Evolutionary conservation across 2,329 filamentous ascomycete genomes (phyloP), one percentile per base, ranked within the genome.

Genomic region (Diplodia scrobiculata): DNA sequence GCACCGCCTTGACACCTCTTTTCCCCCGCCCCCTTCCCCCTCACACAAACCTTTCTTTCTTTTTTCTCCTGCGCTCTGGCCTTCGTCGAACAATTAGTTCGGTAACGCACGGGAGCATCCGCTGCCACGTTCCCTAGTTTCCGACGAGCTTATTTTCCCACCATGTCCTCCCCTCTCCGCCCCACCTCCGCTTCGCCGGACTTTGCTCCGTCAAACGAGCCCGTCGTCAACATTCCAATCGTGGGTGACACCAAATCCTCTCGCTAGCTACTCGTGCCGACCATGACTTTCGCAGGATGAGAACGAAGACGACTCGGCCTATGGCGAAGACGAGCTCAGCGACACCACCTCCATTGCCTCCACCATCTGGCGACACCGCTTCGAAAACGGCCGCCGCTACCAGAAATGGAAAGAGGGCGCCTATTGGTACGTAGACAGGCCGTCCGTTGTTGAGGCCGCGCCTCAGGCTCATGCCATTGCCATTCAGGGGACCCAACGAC

Each of bases 331-430:
- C 9, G 71, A 72, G 25, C 27, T 72, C 17, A 73, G 70, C 66
- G 73, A 74, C 62, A 74, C 73, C n/a, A 74, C 73, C 5, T 74
- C 73, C 4, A 72, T 75, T 19, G 68, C 73, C 0, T 74, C 72
- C 5, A 73, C 70, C 38, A 75, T 76, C 59, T 70, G 71, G 68
- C 69, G 67, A 32, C 71, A 75, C 58, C 73, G 73, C 47, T 74
- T 71, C 27, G 73, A 68, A 59, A 54, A 68, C 29, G 67, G 67
- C 19, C 47, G 65, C n/a, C 48, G 64, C 69, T 67, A 63, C 17
- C 48, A 58, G 17, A 66, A 62, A 27, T 66, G 48, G 45, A 36
- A 45, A 11, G 53, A 64, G 21, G 53, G 54, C 6, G 50, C 58
- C 11, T 65, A 65, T 7, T 62, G 65, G 52, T 68, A 34, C 5